A percentile compares a stretch with the other conserved stretches of the same genome.
phyloP scores from a whole-genome alignment of 345 rosid species.

The Capsella bursapastoris region DNA sequence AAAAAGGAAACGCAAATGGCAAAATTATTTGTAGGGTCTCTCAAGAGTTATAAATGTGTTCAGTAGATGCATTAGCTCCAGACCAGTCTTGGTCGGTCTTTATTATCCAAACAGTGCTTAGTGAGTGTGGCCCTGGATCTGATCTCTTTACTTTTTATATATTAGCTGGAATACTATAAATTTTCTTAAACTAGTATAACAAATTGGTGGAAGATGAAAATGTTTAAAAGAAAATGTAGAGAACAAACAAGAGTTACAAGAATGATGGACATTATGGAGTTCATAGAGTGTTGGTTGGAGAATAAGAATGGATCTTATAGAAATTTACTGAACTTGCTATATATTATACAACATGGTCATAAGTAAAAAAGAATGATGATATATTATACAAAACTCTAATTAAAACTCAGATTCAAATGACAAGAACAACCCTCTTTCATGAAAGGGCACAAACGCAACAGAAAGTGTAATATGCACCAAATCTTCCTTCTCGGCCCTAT shows the following conservation, averaged over 20 bases:
- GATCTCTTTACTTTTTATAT: not conserved
- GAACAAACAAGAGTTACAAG: not conserved
- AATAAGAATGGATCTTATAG: not conserved
- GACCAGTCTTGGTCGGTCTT: not conserved
- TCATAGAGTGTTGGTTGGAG: not conserved
- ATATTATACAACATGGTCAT: constrained; percentile 23
- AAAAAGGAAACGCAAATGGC: constrained; percentile 7
- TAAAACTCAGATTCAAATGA: constrained; percentile 17
- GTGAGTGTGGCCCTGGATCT: not conserved
- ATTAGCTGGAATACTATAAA: not conserved
- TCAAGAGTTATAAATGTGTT: constrained; percentile 37
- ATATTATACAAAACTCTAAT: constrained; percentile 18
- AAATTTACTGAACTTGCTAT: not conserved
- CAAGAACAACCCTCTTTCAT: not conserved
- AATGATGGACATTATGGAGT: not conserved
- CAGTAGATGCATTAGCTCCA: constrained; percentile 17
- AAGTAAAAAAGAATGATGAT: constrained; percentile 29
- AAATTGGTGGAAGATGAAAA: not conserved
- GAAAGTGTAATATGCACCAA: constrained; percentile 22
- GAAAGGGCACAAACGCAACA: not conserved
- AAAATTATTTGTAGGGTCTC: constrained; percentile 36
- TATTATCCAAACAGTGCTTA: constrained; percentile 27
- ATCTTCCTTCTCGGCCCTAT: not conserved
- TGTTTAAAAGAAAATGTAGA: not conserved
- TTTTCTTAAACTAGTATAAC: not conserved